phyloP scores from a whole-genome alignment of 352 stramenopile genomes.

The Nothophytophthora sp. region DNA sequence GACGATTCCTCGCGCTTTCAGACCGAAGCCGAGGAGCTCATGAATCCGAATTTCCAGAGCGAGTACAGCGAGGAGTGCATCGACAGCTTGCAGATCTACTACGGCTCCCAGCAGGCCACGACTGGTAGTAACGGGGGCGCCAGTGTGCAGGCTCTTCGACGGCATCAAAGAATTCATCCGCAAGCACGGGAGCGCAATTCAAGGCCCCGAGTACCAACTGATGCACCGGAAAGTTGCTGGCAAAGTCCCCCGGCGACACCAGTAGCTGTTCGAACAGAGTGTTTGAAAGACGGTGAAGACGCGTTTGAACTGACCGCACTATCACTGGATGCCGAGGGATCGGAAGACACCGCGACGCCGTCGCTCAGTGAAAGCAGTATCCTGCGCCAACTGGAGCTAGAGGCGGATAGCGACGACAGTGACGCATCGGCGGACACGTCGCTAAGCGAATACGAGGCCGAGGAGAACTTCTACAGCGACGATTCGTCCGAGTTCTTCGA shows the following conservation, averaged over 20 bases:
- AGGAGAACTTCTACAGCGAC: constrained; percentile 88
- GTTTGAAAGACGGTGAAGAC: constrained; percentile 20
- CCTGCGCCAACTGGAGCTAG: constrained; percentile 53
- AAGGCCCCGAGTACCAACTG: not conserved
- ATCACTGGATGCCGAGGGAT: constrained; percentile 31
- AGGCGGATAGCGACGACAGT: constrained; percentile 50
- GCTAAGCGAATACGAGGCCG: constrained; percentile 69
- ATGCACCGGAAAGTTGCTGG: constrained; percentile 1
- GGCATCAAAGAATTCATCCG: constrained; percentile 1
- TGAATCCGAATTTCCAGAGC: constrained; percentile 81
- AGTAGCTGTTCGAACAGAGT: not conserved
- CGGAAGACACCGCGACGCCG: constrained; percentile 15
- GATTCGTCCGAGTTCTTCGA: constrained; percentile 71
- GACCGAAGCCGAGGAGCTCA: constrained; percentile 61
- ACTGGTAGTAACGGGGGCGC: not conserved
- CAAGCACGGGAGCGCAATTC: not conserved
- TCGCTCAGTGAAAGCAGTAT: constrained; percentile 63
- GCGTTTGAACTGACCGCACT: constrained; percentile 22
- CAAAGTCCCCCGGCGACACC: constrained; percentile 1
- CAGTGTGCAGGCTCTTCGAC: constrained; percentile 9
- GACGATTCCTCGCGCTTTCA: constrained; percentile 46
- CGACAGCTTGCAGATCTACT: constrained; percentile 77
- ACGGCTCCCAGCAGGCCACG: constrained; percentile 39
- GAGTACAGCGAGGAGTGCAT: constrained; percentile 83
- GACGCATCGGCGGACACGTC: constrained; percentile 47